Base-by-base conservation (phyloP, 768 basidiomycete species). In the Cantharellus anzutake region DNA sequence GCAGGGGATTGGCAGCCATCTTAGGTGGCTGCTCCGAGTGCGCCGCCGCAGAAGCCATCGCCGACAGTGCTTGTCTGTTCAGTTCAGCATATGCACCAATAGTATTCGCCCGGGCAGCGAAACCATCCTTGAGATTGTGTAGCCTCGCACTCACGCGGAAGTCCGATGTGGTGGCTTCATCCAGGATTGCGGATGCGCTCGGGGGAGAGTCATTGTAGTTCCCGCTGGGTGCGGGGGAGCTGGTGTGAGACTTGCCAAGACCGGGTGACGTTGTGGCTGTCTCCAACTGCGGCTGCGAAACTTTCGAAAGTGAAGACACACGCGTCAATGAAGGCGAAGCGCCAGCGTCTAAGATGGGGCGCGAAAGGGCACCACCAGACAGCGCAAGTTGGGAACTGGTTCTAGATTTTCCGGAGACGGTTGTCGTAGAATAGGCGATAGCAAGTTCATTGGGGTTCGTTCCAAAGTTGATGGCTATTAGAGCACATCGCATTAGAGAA, bases 81-180 rank as follows among this genome's bases (percentile, higher is more conserved):
- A 84, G 72, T 66, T 91, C 90, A 63, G 88, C 74, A 66, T 86
- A 89, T 3, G 79, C 74, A 41, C 80, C 78, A 14, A 94, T 68
- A 16, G 80, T 89, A 68, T 94, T 92, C 7, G 83, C 78, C 39
- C 89, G 78, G 41, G 81, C 76, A 0, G 84, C 78, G 64, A 77
- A 76, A 2, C 80, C 81, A 34, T 76, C 70, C 42, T 71, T 69
- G 2, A 74, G 69, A 39, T 73, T 73, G 64, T 87, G 81, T 4
- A 83, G 71, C 34, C 84, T 66, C 4, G 86, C 69, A 11, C 84
- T 81, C 39, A 88, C 76, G 60, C 83, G 76, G 35, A 89, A 70
- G 63, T 75, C 80, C 48, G 75, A 72, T 14, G 38, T 14, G 34
- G 14, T 55, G 11, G 14, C 52, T 37, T 14, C 11, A 11, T 11